Evolutionary conservation across 2,329 filamentous ascomycete genomes (phyloP).

Genomic region (Cladosporium halotolerans): DNA sequence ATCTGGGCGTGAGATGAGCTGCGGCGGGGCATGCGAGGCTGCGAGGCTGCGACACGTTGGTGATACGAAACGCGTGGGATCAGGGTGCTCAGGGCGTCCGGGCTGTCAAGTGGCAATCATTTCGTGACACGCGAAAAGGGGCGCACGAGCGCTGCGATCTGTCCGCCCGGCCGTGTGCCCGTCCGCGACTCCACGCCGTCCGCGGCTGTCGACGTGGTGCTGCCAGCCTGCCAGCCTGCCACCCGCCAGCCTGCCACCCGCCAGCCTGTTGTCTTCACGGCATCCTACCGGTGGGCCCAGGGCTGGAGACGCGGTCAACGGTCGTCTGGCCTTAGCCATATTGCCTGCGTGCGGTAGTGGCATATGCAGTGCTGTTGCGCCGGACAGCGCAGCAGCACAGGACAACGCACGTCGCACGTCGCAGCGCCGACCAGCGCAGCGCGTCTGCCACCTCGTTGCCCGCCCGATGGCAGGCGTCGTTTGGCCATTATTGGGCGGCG

Average conservation of each 20-base stretch:
- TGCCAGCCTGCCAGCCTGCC: background rate
- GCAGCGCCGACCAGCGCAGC: background rate
- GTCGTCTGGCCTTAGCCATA: background rate
- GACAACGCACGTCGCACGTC: too few species aligned
- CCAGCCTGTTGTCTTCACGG: slow-evolving; percentile 1
- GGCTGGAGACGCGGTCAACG: background rate
- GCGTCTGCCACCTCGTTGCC: background rate
- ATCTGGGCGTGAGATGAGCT: background rate
- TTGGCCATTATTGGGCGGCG: background rate
- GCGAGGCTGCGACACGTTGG: too few species aligned
- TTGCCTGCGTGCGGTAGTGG: too few species aligned
- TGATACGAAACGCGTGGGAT: background rate
- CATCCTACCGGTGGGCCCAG: background rate
- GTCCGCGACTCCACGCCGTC: background rate
- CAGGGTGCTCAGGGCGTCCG: background rate
- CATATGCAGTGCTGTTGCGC: too few species aligned
- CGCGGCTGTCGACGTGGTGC: too few species aligned
- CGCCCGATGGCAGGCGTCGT: background rate
- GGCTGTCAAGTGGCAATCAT: background rate
- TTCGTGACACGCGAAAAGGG: slow-evolving; percentile 1
- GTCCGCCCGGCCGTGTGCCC: background rate
- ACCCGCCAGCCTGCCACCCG: background rate
- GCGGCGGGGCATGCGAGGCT: background rate
- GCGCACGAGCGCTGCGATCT: slow-evolving; percentile 4
- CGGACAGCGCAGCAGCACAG: too few species aligned